Evolutionary conservation across 352 stramenopile genomes (phyloP).

Genomic region (Globisporangium canariense): DNA sequence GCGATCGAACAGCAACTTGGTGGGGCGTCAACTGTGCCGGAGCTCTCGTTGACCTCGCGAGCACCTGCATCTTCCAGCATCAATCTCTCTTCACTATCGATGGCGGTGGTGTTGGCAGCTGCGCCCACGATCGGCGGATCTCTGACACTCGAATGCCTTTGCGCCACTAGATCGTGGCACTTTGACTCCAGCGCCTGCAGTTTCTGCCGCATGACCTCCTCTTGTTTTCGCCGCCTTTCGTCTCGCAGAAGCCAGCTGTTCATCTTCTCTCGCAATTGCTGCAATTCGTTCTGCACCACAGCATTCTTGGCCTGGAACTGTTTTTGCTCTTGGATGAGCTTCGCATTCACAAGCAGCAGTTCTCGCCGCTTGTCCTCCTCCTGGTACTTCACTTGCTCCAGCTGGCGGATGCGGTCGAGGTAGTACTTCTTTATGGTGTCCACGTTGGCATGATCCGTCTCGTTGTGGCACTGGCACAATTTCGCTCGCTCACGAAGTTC

Average conservation of each 20-base stretch:
- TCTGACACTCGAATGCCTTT: not conserved
- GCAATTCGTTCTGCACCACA: constrained; percentile 24
- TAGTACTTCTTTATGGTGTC: constrained; percentile 33
- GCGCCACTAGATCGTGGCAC: constrained; percentile 2
- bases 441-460: not conserved
- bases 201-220: constrained; percentile 17
- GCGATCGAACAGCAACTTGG: not conserved
- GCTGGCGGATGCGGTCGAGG: constrained; percentile 41
- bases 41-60: not conserved
- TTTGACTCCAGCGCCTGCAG: constrained; percentile 21
- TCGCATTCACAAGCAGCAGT: constrained; percentile 60
- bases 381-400: constrained; percentile 39
- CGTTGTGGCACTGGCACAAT: constrained; percentile 19
- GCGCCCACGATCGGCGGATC: not conserved
- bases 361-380: constrained; percentile 59
- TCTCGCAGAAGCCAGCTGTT: constrained; percentile 49
- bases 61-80: not conserved
- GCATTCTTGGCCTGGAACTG: constrained; percentile 43
- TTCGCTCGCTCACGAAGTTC: constrained; percentile 23
- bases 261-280: constrained; percentile 46
- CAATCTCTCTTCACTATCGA: not conserved
- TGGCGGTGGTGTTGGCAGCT: not conserved
- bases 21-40: not conserved
- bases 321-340: constrained; percentile 63
- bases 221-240: constrained; percentile 42